These are phyloP conservation scores for Citrullus colocynthis DNA, from an alignment of 306 rosid species.

Conservation along the genomic window DNA sequence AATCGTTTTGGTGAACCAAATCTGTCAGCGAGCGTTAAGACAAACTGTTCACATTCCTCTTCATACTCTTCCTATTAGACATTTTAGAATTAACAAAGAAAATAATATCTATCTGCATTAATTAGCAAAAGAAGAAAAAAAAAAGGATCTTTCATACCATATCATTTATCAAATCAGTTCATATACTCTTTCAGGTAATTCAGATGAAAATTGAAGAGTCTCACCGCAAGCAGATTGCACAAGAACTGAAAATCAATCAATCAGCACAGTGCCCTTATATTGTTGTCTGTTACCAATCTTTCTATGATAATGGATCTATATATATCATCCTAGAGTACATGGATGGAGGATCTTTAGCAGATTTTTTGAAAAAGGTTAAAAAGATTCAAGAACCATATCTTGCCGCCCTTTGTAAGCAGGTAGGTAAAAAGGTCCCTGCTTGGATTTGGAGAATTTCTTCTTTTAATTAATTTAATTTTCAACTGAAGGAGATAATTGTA, in stretches of 20 bases:
- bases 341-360: conserved; percentile 98
- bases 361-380: conserved; percentile 72
- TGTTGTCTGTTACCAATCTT: conserved; percentile 81
- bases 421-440: conserved; percentile 14
- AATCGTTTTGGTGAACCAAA: no score
- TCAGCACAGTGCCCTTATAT: conserved; percentile 81
- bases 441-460: background rate
- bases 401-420: conserved; percentile 89
- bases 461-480: background rate
- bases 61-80: background rate
- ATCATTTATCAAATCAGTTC: background rate
- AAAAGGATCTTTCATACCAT: background rate
- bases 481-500: background rate
- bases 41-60: background rate
- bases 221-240: conserved; percentile 66
- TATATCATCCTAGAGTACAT: conserved; percentile 96
- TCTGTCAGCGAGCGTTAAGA: background rate
- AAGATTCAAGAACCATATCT: conserved; percentile 69
- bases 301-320: conserved; percentile 68
- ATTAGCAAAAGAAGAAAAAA: background rate
- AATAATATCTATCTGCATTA: background rate
- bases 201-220: conserved; percentile 89
- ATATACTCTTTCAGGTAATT: conserved; percentile 43
- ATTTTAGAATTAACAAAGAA: background rate
- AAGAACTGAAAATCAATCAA: conserved; percentile 90